Base-by-base conservation (phyloP, 805 yeast genomes). In the Starmerella floricola region DNA sequence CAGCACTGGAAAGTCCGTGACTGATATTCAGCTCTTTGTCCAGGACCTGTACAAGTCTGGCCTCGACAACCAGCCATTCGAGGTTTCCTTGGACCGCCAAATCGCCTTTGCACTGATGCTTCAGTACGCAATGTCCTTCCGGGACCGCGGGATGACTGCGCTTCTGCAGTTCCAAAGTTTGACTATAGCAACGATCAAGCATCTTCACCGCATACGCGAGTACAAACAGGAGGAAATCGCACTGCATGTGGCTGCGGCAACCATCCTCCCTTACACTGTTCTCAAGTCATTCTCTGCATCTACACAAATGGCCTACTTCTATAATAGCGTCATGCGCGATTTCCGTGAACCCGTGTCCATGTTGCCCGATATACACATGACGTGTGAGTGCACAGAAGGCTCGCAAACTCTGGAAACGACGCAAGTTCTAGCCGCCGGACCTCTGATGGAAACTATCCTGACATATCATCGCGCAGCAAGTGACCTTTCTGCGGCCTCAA, bases 91-190 rank as follows among this genome's bases (percentile, higher is more conserved):
- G 8, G 49, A 51, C 29, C 43, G 43, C 3, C 47, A 39, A 11
- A 31, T 51, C 15, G 54, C 51, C 3, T 20, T 44, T 16, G 40
- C 53, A 4, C 31, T 51, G 3, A 20, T 50, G 12, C 46, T 51
- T 37, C 46, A 43, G 36, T 53, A 38, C 32, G 35, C 48, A 1
- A 33, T 54, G 24, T 46, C 46, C n/a, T 47, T 26, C 34, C 37
- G 32, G 5, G 53, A 45, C 6, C 46, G 49, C 18, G 53, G 49
- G 13, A 26, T 50, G 21, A 26, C 27, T 5, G 42, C 50, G 3
- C 42, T 54, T 19, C 35, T 48, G 11, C 36, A 33, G 11, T 17
- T 51, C 26, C 55, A 54, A 23, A 54, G 51, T 0, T 33, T 45
- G 13, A 42, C 49, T 1, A 36, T 42, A 4, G 28, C 40, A 2